A percentile compares a stretch with the other conserved stretches of the same genome.
phyloP scores from a whole-genome alignment of 345 rosid species.

The Brassica nigra region DNA sequence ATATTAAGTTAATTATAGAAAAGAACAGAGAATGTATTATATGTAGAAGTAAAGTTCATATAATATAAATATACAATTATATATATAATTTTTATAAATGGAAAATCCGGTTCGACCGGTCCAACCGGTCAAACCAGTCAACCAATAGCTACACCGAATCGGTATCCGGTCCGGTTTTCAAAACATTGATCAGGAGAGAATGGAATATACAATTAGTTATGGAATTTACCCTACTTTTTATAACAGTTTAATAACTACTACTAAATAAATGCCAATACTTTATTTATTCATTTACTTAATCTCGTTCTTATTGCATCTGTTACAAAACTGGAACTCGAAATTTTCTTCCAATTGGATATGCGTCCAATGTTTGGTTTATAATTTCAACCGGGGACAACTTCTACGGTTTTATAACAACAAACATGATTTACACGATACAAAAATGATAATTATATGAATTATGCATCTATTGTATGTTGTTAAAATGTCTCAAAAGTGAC shows the following conservation, averaged over 20 bases:
- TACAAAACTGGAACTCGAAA: neutral
- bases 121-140: no score
- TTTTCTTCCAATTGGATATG: neutral
- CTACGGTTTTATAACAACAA: conserved; percentile 5
- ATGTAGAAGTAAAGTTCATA: no score
- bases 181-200: neutral
- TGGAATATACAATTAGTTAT: neutral
- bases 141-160: no score
- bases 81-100: no score
- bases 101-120: no score
- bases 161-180: no score
- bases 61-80: no score
- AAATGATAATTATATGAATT: neutral
- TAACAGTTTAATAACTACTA: neutral
- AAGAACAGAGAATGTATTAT: no score
- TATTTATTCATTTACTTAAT: neutral
- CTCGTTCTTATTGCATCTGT: neutral
- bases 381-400: conserved; percentile 2
- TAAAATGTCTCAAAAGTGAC: conserved; percentile 22
- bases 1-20: no score
- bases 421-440: neutral
- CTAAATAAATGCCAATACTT: neutral
- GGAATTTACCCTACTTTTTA: neutral
- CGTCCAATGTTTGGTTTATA: conserved; percentile 4
- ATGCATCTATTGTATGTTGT: neutral